phyloP scores from a whole-genome alignment of 176 grass and related monocot genomes.

The Paspalum notatum region DNA sequence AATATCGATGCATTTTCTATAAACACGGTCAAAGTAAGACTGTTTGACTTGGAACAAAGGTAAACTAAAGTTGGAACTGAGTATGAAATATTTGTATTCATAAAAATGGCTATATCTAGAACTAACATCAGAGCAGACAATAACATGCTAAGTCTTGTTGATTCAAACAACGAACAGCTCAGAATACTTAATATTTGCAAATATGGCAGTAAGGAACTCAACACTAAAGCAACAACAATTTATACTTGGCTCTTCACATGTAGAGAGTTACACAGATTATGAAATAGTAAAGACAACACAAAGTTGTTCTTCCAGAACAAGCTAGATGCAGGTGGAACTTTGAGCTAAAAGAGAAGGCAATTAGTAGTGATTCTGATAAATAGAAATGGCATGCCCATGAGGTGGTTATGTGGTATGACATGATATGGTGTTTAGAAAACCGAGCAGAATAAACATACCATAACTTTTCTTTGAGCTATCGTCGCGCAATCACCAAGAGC shows the following conservation, averaged over 20 bases:
- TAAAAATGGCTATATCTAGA: not conserved
- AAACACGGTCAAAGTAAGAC: too few species aligned
- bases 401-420: conserved; percentile 2
- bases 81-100: not conserved
- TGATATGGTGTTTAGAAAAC: conserved; percentile 1
- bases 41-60: too few species aligned
- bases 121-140: not conserved
- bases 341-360: not conserved
- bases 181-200: not conserved
- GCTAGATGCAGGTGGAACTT: not conserved
- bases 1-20: too few species aligned
- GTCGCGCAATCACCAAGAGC: conserved; percentile 80
- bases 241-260: not conserved
- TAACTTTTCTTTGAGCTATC: conserved; percentile 80
- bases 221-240: not conserved
- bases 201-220: not conserved
- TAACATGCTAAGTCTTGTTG: not conserved
- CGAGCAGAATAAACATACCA: conserved; percentile 53
- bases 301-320: not conserved
- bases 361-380: conserved; percentile 15
- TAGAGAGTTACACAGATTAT: not conserved
- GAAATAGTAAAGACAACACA: not conserved
- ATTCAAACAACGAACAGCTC: conserved; percentile 3
- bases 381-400: not conserved
- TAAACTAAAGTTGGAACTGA: too few species aligned